phyloP scores from a whole-genome alignment of 2,329 filamentous ascomycete species.

The Claviceps sp. region DNA sequence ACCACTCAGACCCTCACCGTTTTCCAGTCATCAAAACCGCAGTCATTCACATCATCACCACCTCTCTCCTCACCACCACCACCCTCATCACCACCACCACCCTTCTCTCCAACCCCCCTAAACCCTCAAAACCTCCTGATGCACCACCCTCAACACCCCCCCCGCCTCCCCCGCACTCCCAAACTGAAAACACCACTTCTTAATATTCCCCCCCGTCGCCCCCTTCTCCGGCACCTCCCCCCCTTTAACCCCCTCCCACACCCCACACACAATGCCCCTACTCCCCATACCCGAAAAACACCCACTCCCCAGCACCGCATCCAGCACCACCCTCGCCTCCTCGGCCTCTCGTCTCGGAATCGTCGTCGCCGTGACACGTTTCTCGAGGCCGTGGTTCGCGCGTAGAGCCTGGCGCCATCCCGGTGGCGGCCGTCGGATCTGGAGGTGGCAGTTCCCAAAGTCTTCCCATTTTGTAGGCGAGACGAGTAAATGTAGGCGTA shows the following conservation, averaged over 20 bases:
- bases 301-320: conserved; percentile 71
- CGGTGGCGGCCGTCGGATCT: conserved; percentile 62
- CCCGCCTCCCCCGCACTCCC: conserved; percentile 36
- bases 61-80: too few species aligned
- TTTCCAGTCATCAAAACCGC: too few species aligned
- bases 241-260: conserved; percentile 67
- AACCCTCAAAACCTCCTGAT: conserved; percentile 37
- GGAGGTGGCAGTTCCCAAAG: conserved; percentile 70
- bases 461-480: conserved; percentile 76
- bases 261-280: conserved; percentile 75
- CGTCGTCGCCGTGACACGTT: conserved; percentile 67
- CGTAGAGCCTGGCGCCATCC: conserved; percentile 45
- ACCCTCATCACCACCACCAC: too few species aligned
- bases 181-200: conserved; percentile 52
- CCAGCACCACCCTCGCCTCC: conserved; percentile 52
- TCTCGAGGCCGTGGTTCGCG: conserved; percentile 57
- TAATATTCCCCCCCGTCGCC: conserved; percentile 39
- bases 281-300: conserved; percentile 76
- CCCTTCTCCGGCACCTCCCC: conserved; percentile 41
- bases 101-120: background rate
- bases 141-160: conserved; percentile 43
- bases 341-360: conserved; percentile 50
- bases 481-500: conserved; percentile 73
- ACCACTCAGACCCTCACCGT: too few species aligned
- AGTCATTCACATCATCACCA: too few species aligned